phyloP scores from a whole-genome alignment of 2,329 filamentous ascomycete genomes.

The Diaporthe citrichinensis region DNA sequence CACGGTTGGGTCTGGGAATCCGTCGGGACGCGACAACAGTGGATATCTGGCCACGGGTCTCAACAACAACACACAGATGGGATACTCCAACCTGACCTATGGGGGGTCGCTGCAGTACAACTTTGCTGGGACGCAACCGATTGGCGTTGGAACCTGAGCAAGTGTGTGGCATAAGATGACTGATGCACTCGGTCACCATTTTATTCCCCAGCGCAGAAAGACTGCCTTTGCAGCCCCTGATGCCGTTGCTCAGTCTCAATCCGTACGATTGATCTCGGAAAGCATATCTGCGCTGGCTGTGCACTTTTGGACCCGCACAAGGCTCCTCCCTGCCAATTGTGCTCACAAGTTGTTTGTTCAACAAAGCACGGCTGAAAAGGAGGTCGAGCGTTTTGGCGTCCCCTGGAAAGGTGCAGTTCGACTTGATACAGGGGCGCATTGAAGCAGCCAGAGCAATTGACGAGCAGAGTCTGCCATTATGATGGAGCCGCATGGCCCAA shows the following conservation, averaged over 20 bases:
- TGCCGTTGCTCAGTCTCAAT: neutral
- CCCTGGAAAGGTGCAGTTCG: too few relatives aligned
- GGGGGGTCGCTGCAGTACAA: conserved; percentile 42
- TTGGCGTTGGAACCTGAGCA: conserved; percentile 11
- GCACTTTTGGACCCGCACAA: neutral
- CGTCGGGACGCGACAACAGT: conserved; percentile 41
- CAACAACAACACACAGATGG: conserved; percentile 34
- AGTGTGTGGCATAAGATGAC: neutral
- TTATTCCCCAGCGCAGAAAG: neutral
- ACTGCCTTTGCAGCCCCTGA: neutral
- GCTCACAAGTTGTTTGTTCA: neutral
- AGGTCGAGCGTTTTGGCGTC: too few relatives aligned
- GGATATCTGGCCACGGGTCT: conserved; percentile 42
- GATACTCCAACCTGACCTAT: conserved; percentile 41
- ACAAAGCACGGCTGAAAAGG: neutral
- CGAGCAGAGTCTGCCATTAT: neutral
- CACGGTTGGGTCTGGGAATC: neutral
- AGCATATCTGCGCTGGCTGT: neutral
- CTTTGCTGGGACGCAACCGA: conserved; percentile 40
- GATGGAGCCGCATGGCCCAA: too few relatives aligned
- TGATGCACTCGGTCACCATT: neutral
- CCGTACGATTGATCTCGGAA: neutral
- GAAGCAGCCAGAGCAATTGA: neutral
- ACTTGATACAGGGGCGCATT: neutral
- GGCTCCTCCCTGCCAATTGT: too few relatives aligned